Base-by-base conservation (phyloP, 106 monocot species). In the Dendrobium catenatum region DNA sequence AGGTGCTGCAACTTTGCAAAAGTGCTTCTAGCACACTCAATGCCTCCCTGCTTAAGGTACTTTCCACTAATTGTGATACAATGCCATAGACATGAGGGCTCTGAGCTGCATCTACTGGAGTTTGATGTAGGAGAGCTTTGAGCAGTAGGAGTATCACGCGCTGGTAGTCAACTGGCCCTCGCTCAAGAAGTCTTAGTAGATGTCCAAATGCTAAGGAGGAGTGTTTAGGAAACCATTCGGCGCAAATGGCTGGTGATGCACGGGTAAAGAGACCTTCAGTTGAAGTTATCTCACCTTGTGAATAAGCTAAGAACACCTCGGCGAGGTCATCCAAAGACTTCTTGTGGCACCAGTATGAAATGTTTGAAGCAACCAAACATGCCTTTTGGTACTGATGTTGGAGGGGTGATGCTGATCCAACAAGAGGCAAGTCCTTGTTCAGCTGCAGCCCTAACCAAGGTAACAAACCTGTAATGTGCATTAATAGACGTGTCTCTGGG, bases 181-280 rank as follows among this genome's bases (percentile, higher is more conserved):
- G 88, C 87, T 99, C 99, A 4, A 99, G 91, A 78, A 99, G 86
- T 84, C 95, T 88, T 40, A 99, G 87, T 61, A 99, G 80, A 77
- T 99, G 99, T 18, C 93, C 93, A 42, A 93, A 99, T 47, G 99
- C 99, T 48, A 99, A 78, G 55, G 90, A 88, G 0, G 95, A 99
- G 83, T 95, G 90, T 61, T 87, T 95, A 22, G 99, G 99, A 55
- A 99, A 99, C 99, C 99, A 99, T 84, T 93, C 93, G 0, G 90
- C 61, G 72, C 95, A 95, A 18, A 99, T 91, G 42, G 82, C 79
- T 27, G 93, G 99, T 15, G 91, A 84, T 6, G 81, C 87, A 68
- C 83, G 85, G 2, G 79, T 20, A 72, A 99, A 90, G 19, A 99
- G 89, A 66, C 89, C 93, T 22, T 99, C 99, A 8, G 85, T 76